Conservation (phyloP, 1,284 basidiomycete species). For the Apiotrichum sp. region DNA sequence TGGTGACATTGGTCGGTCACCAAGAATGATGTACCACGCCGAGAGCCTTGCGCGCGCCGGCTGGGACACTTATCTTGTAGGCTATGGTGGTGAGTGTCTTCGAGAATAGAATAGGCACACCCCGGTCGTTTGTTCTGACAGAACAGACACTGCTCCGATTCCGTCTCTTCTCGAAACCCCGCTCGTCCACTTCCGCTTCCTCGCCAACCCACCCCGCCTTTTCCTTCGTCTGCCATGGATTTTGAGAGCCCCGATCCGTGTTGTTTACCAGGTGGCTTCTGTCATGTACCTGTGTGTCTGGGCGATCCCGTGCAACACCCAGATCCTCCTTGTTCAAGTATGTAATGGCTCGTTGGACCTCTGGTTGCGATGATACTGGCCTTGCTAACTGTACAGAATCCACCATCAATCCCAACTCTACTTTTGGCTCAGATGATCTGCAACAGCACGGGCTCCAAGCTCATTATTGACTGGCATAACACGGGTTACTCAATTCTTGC, state of each 20-base stretch:
- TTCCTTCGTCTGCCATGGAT: constrained; percentile 62
- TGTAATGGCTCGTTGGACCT: constrained; percentile 23
- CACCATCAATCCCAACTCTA: constrained; percentile 91
- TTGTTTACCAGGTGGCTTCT: constrained; percentile 60
- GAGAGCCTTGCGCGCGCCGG: constrained; percentile 77
- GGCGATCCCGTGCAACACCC: constrained; percentile 62
- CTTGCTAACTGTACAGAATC: constrained; percentile 61
- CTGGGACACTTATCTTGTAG: constrained; percentile 76
- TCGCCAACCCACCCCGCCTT: constrained; percentile 59
- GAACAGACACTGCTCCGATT: constrained; percentile 65
- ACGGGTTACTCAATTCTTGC: constrained; percentile 90
- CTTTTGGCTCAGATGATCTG: constrained; percentile 72
- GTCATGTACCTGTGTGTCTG: constrained; percentile 58
- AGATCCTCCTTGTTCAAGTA: constrained; percentile 86
- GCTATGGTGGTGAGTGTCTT: constrained; percentile 64
- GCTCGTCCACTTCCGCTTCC: constrained; percentile 59
- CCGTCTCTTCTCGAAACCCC: constrained; percentile 61
- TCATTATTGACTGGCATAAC: constrained; percentile 99
- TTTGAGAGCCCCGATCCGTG: constrained; percentile 71
- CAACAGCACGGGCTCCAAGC: constrained; percentile 62
- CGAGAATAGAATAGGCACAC: neutral
- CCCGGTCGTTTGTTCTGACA: neutral
- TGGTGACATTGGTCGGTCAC: constrained; percentile 91
- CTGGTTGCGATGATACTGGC: too few relatives aligned
- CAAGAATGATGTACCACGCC: constrained; percentile 98